Base-by-base conservation (phyloP, 139 green algal genomes). In the Haematococcus lacustris region DNA sequence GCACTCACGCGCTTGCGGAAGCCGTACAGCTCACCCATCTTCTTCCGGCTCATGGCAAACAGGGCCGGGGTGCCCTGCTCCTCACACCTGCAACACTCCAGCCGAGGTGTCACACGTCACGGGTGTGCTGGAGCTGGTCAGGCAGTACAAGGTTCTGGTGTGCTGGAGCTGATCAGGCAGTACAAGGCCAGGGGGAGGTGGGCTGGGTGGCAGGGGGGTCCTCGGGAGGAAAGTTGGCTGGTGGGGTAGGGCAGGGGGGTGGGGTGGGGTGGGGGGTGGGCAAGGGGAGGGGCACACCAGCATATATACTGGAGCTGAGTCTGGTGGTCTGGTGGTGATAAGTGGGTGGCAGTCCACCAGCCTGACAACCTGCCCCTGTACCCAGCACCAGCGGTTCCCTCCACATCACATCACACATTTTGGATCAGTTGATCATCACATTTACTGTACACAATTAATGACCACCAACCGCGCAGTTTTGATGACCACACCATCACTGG, bases 21-120 rank as follows among this genome's bases (percentile, higher is more conserved):
- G 30, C 90, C 90, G 77, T 93, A 96, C 33, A 94, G 78, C 67
- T 90, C 78, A 30, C 90, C 90, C 73, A 96, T 80, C 63, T 87
- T 85, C 72, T 92, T 92, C 30, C 90, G 85, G n/a, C 73, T 91
- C 1, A 96, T 75, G 0, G 86, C 86, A 82, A 94, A 95, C 37
- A 93, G 77, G 0, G 90, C 71, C 1, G 85, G 81, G 25, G 88
- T 71, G 35, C 59, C 72, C 6, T 62, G 35, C 33, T 74, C 72
- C 13, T 77, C 40, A 39, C 79, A 82, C 70, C 70, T 83, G 73
- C 33, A 32, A 32, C 3, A 41, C 53, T 26, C 25, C 21, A 21
- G 21, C 13, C 47, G 13, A 57, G 13, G n/a, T 21, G 21, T 57
- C 21, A 21, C 47, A 57, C 21, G 21, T 57, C 13, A 57, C 13